Percentiles rank a stretch among this genome's conserved stretches.
Evolutionary conservation across 805 yeast genomes (phyloP).

Genomic region (Candida germanica): DNA sequence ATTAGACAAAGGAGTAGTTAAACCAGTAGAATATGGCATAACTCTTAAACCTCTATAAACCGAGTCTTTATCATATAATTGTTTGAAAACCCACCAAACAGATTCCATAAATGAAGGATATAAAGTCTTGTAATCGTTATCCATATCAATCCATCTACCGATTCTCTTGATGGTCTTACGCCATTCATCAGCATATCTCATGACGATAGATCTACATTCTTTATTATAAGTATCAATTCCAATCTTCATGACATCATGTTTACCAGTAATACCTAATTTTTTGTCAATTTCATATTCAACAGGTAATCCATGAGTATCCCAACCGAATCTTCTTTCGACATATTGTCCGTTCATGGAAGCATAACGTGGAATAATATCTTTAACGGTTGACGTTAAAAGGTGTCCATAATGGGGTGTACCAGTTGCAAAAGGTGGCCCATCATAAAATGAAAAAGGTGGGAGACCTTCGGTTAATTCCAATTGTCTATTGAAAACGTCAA

Average conservation of each 20-base stretch:
- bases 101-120: conserved; percentile 97
- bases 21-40: conserved; percentile 98
- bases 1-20: conserved; percentile 93
- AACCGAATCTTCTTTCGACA: conserved; percentile 96
- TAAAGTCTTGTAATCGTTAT: conserved; percentile 94
- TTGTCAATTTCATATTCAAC: conserved; percentile 99
- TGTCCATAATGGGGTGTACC: conserved; percentile 99
- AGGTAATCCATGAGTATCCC: conserved; percentile 99
- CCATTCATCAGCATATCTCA: conserved; percentile 97
- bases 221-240: conserved; percentile 93
- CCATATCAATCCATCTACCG: conserved; percentile 99
- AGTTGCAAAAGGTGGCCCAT: conserved; percentile 99
- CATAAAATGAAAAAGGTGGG: conserved; percentile 89
- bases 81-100: conserved; percentile 98
- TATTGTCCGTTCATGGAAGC: conserved; percentile 97
- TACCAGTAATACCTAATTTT: conserved; percentile 87
- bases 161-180: conserved; percentile 86
- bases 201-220: conserved; percentile 95
- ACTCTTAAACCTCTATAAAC: conserved; percentile 96
- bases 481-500: conserved; percentile 90
- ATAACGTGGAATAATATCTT: conserved; percentile 95
- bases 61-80: conserved; percentile 76
- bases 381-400: conserved; percentile 92
- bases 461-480: conserved; percentile 78
- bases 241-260: conserved; percentile 89